Conservation (phyloP, 257 asterid species). For the Echites panduratus region DNA sequence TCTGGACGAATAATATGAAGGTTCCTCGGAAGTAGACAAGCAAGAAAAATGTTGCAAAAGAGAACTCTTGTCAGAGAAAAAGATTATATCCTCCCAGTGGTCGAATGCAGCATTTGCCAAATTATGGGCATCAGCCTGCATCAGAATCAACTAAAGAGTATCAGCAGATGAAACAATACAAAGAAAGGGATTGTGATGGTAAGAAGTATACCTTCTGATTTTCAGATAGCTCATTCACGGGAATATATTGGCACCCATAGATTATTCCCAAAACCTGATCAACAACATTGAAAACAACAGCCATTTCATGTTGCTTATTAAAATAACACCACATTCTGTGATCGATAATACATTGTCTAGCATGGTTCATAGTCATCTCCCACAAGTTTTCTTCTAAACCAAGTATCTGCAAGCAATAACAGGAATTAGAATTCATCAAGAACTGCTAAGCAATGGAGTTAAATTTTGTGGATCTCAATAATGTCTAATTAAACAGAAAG, state of each 20-base stretch:
- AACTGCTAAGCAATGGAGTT: neutral
- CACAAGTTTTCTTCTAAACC: neutral
- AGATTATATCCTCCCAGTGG: neutral
- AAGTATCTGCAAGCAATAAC: constrained; percentile 6
- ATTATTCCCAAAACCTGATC: constrained; percentile 5
- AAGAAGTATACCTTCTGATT: constrained; percentile 7
- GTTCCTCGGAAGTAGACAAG: neutral
- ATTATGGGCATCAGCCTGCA: constrained; percentile 8
- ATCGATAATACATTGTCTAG: constrained; percentile 7
- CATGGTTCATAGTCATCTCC: constrained; percentile 7
- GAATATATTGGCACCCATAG: constrained; percentile 1
- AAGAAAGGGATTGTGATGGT: neutral
- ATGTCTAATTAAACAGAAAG: neutral
- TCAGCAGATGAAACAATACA: neutral
- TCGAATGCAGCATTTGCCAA: constrained; percentile 7
- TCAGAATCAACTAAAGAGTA: neutral
- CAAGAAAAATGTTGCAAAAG: neutral
- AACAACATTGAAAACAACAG: constrained; percentile 7
- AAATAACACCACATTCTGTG: constrained; percentile 2
- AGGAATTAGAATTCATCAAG: neutral
- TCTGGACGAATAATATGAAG: neutral
- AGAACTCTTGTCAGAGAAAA: neutral
- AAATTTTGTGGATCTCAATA: neutral
- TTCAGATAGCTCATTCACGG: constrained; percentile 6
- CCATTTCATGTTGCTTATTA: neutral